Evolutionary conservation across 1,284 basidiomycete genomes (phyloP).

Genomic region (Ganoderma resinaceum): DNA sequence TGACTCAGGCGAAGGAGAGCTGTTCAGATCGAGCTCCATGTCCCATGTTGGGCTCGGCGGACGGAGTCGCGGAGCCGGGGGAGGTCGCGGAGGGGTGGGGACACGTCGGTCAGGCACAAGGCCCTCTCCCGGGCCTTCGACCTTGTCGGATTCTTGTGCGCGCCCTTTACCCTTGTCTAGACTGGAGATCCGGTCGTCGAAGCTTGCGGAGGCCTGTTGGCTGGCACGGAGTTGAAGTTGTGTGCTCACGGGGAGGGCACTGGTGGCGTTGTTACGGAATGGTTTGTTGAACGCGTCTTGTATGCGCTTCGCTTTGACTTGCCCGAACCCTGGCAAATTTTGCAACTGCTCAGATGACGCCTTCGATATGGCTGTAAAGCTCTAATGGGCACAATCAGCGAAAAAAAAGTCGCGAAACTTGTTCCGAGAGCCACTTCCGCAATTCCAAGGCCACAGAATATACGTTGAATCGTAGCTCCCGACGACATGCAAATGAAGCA

Average conservation of each 20-base stretch:
- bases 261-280: constrained; percentile 70
- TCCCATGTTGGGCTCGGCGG: constrained; percentile 45
- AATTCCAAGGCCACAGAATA: background rate
- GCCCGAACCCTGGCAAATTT: constrained; percentile 92
- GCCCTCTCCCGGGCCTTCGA: no score
- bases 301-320: constrained; percentile 89
- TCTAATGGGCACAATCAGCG: constrained; percentile 52
- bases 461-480: background rate
- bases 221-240: constrained; percentile 19
- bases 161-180: constrained; percentile 31
- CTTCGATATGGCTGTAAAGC: constrained; percentile 81
- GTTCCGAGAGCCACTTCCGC: background rate
- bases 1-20: constrained; percentile 29
- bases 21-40: constrained; percentile 47
- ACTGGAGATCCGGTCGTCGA: constrained; percentile 3
- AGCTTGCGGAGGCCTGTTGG: constrained; percentile 11
- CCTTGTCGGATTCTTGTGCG: background rate
- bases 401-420: background rate
- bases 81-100: constrained; percentile 21
- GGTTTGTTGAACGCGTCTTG: constrained; percentile 83
- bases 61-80: constrained; percentile 16
- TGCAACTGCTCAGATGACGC: constrained; percentile 80
- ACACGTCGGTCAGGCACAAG: constrained; percentile 5
- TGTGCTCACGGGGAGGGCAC: constrained; percentile 46
- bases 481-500: background rate